phyloP scores from a whole-genome alignment of 1,284 basidiomycete species.

The Bothia castanella region DNA sequence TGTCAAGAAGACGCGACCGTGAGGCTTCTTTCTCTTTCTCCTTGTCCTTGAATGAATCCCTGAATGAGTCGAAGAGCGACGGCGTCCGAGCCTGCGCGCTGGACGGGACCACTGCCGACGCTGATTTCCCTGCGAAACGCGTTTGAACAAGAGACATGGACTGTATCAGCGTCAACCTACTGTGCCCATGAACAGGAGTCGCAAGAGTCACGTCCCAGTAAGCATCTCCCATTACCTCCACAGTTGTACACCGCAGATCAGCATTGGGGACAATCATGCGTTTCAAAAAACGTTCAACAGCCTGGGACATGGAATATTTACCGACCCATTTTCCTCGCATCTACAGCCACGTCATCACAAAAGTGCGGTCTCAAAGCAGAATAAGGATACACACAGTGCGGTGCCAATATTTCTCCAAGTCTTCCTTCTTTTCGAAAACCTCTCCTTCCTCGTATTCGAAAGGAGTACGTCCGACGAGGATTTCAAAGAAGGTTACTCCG shows the following conservation, averaged over 20 bases:
- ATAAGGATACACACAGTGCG: conserved; percentile 55
- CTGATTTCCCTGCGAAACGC: conserved; percentile 23
- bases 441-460: conserved; percentile 84
- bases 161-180: conserved; percentile 15
- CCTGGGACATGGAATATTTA: conserved; percentile 65
- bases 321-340: conserved; percentile 83
- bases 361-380: neutral
- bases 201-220: conserved; percentile 51
- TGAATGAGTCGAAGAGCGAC: conserved; percentile 22
- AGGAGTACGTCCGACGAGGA: conserved; percentile 85
- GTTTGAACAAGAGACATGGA: neutral
- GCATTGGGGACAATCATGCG: conserved; percentile 77
- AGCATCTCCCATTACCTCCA: conserved; percentile 58
- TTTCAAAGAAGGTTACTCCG: conserved; percentile 90
- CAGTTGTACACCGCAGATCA: conserved; percentile 64
- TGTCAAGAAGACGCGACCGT: conserved; percentile 26
- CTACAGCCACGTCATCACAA: conserved; percentile 31
- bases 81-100: conserved; percentile 12
- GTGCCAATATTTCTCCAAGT: conserved; percentile 79
- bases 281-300: conserved; percentile 61
- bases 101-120: conserved; percentile 14
- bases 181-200: conserved; percentile 21
- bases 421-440: conserved; percentile 76
- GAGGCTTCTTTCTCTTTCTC: conserved; percentile 27
- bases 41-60: conserved; percentile 24